A percentile compares a stretch with the other conserved stretches of the same genome.
Conservation (phyloP, 2,329 filamentous ascomycete species). For the Arthroderma sp. region DNA sequence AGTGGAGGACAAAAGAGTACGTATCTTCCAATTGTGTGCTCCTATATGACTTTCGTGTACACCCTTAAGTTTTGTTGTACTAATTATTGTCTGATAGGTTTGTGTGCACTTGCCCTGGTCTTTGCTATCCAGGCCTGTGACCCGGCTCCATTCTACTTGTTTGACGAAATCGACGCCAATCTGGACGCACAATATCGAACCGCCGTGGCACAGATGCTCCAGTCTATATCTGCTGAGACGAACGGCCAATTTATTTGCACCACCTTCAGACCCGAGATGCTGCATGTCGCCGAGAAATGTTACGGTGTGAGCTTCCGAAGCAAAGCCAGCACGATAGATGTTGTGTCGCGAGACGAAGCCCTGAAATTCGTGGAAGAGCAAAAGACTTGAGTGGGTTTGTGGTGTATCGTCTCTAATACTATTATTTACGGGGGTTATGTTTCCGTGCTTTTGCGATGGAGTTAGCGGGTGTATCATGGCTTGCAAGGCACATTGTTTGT, state of each 20-base stretch:
- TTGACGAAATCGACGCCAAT: conserved; percentile 97
- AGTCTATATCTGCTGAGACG: conserved; percentile 52
- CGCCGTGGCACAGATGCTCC: conserved; percentile 77
- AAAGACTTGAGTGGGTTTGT: conserved; percentile 24
- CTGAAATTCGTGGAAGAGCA: conserved; percentile 91
- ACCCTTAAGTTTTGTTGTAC: conserved; percentile 8
- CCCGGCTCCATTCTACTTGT: conserved; percentile 95
- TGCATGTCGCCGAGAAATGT: conserved; percentile 90
- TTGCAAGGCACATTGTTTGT: no score
- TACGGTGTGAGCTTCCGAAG: conserved; percentile 86
- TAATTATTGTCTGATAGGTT: conserved; percentile 39
- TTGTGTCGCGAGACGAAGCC: conserved; percentile 74
- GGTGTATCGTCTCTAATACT: no score
- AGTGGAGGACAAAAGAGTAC: conserved; percentile 94
- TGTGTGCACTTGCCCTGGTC: conserved; percentile 92
- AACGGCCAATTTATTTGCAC: conserved; percentile 91
- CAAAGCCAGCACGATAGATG: conserved; percentile 90
- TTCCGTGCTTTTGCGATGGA: no score
- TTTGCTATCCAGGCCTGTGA: conserved; percentile 98
- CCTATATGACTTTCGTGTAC: neutral
- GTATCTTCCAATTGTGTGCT: conserved; percentile 19
- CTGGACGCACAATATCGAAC: conserved; percentile 96
- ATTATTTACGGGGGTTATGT: no score
- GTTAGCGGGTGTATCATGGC: no score
- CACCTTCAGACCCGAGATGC: conserved; percentile 93